A percentile compares a stretch with the other conserved stretches of the same genome.
Conservation (phyloP, 2,329 filamentous ascomycete species). For the Sporothrix inflata region DNA sequence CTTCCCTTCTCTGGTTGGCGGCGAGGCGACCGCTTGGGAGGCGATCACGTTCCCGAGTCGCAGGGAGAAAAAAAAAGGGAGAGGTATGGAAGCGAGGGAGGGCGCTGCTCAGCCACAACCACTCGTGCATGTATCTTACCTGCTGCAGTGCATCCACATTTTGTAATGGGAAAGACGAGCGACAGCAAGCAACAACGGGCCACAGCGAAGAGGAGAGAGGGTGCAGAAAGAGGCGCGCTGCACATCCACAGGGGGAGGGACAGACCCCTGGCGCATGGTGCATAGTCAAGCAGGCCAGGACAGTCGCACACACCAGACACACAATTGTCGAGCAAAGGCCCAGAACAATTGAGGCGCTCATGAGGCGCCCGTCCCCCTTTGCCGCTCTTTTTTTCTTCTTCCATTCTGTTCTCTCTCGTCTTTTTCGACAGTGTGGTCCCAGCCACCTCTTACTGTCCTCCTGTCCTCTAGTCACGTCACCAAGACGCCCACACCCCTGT, state of each 20-base stretch:
- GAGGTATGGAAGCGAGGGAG: not conserved
- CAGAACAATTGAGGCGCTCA: not conserved
- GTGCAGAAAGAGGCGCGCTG: not conserved
- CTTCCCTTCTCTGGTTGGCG: not conserved
- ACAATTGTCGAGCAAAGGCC: not conserved
- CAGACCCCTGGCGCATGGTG: not conserved
- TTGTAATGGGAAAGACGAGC: not conserved
- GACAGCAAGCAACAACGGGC: not conserved
- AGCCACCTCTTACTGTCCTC: no score
- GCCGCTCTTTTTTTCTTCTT: not conserved
- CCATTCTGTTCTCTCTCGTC: not conserved
- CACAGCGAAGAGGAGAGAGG: not conserved
- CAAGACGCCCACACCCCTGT: not conserved
- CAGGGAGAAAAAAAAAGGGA: not conserved
- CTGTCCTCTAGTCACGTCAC: conserved; percentile 9
- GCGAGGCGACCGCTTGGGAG: not conserved
- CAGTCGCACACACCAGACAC: not conserved
- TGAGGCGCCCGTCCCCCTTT: not conserved
- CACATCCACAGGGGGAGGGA: not conserved
- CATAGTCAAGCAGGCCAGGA: not conserved
- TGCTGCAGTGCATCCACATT: not conserved
- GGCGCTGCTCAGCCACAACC: conserved; percentile 3
- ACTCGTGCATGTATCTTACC: not conserved
- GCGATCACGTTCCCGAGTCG: not conserved
- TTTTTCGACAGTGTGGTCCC: not conserved